Percentiles rank a stretch among this genome's conserved stretches.
phyloP scores from a whole-genome alignment of 1,284 basidiomycete species.

The Nidula niveotomentosa region DNA sequence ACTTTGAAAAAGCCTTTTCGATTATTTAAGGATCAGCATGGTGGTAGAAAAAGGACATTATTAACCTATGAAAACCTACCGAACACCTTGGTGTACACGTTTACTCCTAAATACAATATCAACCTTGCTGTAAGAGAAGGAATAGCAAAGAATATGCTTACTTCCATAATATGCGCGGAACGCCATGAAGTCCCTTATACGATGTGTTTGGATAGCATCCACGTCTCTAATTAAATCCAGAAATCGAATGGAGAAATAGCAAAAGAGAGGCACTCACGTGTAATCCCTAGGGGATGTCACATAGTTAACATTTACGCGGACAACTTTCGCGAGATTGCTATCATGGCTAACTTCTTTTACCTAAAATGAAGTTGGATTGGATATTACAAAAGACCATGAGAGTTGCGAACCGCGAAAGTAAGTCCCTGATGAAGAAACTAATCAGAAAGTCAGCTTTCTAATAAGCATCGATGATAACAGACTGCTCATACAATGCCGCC shows the following conservation, averaged over 20 bases:
- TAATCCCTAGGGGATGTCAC: slow-evolving; percentile 81
- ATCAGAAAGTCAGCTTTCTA: not conserved
- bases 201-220: slow-evolving; percentile 77
- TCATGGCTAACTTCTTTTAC: slow-evolving; percentile 85
- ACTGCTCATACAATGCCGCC: slow-evolving; percentile 63
- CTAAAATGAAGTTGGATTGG: slow-evolving; percentile 30
- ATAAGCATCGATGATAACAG: not conserved
- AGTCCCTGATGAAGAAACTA: slow-evolving; percentile 84
- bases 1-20: slow-evolving; percentile 59
- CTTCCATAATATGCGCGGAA: slow-evolving; percentile 77
- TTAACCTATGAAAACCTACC: slow-evolving; percentile 42
- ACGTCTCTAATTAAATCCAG: slow-evolving; percentile 54
- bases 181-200: slow-evolving; percentile 69
- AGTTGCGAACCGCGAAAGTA: slow-evolving; percentile 60
- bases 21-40: not conserved
- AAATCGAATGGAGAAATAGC: not conserved
- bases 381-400: not conserved
- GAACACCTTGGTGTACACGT: slow-evolving; percentile 74
- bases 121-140: too few relatives aligned
- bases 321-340: slow-evolving; percentile 67
- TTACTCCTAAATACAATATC: slow-evolving; percentile 46
- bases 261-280: slow-evolving; percentile 45
- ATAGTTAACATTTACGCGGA: slow-evolving; percentile 81
- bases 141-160: slow-evolving; percentile 26
- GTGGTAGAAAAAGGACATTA: not conserved